Conservation (phyloP, 2,329 filamentous ascomycete genomes). For the Aspergillus tamarii region DNA sequence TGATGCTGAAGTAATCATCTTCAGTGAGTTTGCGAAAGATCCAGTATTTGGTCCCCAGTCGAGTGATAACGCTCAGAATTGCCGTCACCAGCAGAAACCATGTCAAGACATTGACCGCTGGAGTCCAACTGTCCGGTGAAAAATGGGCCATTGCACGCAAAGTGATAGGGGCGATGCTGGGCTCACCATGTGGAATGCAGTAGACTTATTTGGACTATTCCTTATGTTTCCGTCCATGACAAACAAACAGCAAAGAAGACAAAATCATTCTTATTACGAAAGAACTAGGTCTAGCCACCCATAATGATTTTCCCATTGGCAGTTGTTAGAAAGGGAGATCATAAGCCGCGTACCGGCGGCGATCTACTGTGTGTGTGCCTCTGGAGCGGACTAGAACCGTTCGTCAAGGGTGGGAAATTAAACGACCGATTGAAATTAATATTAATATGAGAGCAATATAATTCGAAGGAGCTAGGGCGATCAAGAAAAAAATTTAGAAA, state of each 20-base stretch:
- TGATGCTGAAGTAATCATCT: conserved; percentile 28
- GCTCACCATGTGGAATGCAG: background rate
- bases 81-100: conserved; percentile 33
- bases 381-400: background rate
- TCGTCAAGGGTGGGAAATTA: background rate
- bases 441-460: background rate
- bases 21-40: conserved; percentile 26
- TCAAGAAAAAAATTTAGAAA: no score
- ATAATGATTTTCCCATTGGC: background rate
- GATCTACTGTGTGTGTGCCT: no score
- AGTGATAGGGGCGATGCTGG: background rate
- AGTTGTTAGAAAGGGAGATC: no score
- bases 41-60: conserved; percentile 29
- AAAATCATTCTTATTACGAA: background rate
- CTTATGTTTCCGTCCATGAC: background rate
- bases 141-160: background rate
- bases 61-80: conserved; percentile 27
- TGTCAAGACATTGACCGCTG: conserved; percentile 29
- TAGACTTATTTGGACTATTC: background rate
- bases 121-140: conserved; percentile 14
- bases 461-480: background rate
- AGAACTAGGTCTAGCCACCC: background rate
- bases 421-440: background rate
- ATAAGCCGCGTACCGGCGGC: no score
- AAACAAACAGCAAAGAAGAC: background rate